Base-by-base conservation (phyloP, 2,329 filamentous ascomycete genomes). In the Colletotrichum tropicicola region DNA sequence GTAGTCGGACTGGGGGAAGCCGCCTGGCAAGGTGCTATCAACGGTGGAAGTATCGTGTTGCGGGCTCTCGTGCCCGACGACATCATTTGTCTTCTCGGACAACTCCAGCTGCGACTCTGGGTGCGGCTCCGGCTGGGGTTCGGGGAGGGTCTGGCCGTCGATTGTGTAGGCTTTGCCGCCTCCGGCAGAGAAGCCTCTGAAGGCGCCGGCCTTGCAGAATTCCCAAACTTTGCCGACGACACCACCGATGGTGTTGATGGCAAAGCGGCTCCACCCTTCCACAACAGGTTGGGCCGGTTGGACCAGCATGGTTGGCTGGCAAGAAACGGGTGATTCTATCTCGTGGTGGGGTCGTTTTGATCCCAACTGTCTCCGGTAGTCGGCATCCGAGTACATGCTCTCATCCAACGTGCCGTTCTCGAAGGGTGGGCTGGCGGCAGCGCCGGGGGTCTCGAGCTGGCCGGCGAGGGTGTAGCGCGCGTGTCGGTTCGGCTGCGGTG, bases 151-250 rank as follows among this genome's bases (percentile, higher is more conserved):
- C 45, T 43, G 66, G 12, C 66, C 66, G 25, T 68, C 63, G 10
- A 92, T 79, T 6, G 85, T 80, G 72, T 94, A 97, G 25, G 88
- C 89, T 65, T 83, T 83, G 8, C 94, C 95, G 3, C 91, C 93
- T 7, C 94, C 95, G 12, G 94, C 93, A 67, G 94, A 90, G 75
- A 98, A 98, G 0, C 94, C 94, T 58, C 87, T 86, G 73, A 98
- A 97, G 0, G 91, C 87, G 8, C 85, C 88, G 0, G 82, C 80
- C 75, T 83, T 92, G 80, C 94, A 97, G 71, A 97, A 96, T 70
- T 94, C 87, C 86, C 93, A 94, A 0, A 97, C 89, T 72, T 91
- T 95, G 17, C 92, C 92, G 1, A 92, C 87, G 4, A 92, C 87
- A 27, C 84, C 88, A 1, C 89, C 89, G 7, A 92, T 83, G 0